These are phyloP conservation scores for Elsinoe necatrix DNA, from an alignment of 2,329 filamentous ascomycete species.

Conservation along the genomic window DNA sequence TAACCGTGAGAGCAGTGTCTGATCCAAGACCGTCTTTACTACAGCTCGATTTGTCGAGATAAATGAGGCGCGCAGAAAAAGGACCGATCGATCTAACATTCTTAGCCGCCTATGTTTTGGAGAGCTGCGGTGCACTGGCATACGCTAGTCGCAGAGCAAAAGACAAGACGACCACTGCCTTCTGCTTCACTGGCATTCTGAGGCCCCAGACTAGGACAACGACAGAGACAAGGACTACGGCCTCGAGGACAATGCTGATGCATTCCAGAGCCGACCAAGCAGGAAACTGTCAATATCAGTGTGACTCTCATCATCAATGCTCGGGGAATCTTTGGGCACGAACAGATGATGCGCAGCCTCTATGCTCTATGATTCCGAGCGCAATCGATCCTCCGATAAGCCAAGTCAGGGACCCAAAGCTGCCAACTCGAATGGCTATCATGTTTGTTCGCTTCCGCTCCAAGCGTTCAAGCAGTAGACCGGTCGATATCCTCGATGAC, in stretches of 20 bases:
- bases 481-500: conserved; percentile 4
- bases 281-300: background rate
- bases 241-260: background rate
- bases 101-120: background rate
- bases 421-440: background rate
- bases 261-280: background rate
- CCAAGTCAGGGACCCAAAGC: background rate
- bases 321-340: background rate
- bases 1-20: background rate
- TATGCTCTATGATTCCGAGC: background rate
- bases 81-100: background rate
- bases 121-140: background rate
- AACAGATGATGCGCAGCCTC: background rate
- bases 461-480: background rate
- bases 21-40: background rate
- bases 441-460: background rate
- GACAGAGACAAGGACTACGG: background rate
- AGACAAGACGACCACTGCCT: background rate
- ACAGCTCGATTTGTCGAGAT: background rate
- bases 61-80: background rate
- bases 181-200: conserved; percentile 2
- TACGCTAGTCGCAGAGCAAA: background rate
- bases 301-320: background rate
- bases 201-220: conserved; percentile 5
- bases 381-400: background rate